A percentile compares a stretch with the other conserved stretches of the same genome.
These are phyloP conservation scores for Chalara sp. DNA, from an alignment of 2,329 filamentous ascomycete genomes.

Conservation along the genomic window DNA sequence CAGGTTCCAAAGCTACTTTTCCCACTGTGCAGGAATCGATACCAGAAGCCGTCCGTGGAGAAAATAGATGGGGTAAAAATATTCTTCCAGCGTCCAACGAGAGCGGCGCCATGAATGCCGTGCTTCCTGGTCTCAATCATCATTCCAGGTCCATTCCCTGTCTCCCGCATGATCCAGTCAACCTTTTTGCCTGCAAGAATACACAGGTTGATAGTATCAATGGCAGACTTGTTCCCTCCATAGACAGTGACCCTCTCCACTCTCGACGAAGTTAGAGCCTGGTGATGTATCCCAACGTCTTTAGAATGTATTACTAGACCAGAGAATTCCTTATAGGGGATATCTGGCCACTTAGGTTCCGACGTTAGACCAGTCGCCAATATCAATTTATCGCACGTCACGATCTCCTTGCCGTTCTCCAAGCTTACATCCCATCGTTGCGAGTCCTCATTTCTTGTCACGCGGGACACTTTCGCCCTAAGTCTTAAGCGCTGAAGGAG, in stretches of 20 bases:
- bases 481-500: slow-evolving; percentile 5
- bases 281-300: slow-evolving; percentile 5
- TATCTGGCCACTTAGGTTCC: slow-evolving; percentile 9
- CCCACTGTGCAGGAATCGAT: slow-evolving; percentile 11
- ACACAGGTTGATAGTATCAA: slow-evolving; percentile 8
- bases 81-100: slow-evolving; percentile 8
- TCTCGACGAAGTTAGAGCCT: slow-evolving; percentile 5
- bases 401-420: background rate
- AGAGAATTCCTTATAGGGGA: slow-evolving; percentile 3
- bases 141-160: slow-evolving; percentile 10
- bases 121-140: slow-evolving; percentile 6
- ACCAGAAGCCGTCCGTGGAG: slow-evolving; percentile 4
- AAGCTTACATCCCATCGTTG: slow-evolving; percentile 5
- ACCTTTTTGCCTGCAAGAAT: slow-evolving; percentile 8
- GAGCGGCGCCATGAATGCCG: slow-evolving; percentile 2
- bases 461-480: slow-evolving; percentile 3
- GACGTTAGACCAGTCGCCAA: slow-evolving; percentile 8
- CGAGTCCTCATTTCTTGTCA: slow-evolving; percentile 2
- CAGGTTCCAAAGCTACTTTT: slow-evolving; percentile 8
- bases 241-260: slow-evolving; percentile 6
- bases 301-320: slow-evolving; percentile 7
- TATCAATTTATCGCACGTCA: slow-evolving; percentile 9
- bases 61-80: slow-evolving; percentile 9
- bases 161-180: slow-evolving; percentile 10
- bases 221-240: slow-evolving; percentile 9